Conservation (phyloP, 176 grass and related monocot genomes). For the Triticum aestivum region IWGSC_CS_RefSeq_v2.1 NC_057814.1:618363557-618364056, state of each 20-base stretch:
- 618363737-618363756: constrained; percentile 7
- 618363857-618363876: constrained; percentile 93
- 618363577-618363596: constrained; percentile 48
- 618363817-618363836: constrained; percentile 96
- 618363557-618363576: constrained; percentile 34
- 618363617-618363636: constrained; percentile 87
- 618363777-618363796: constrained; percentile 99
- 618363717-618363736: constrained; percentile 6
- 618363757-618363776: constrained; percentile 5
- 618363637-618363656: constrained; percentile 88
- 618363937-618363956: neutral
- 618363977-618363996: neutral
- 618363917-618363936: neutral
- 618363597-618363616: constrained; percentile 80
- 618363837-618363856: constrained; percentile 85
- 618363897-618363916: neutral
- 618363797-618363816: constrained; percentile 91
- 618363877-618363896: constrained; percentile 25
- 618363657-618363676: constrained; percentile 77
- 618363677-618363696: constrained; percentile 86
- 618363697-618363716: constrained; percentile 24
- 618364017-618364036: neutral
- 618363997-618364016: neutral
- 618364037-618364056: neutral
- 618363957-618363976: neutral